Conservation (phyloP, 306 rosid species). For the Phaseolus lunatus region DNA sequence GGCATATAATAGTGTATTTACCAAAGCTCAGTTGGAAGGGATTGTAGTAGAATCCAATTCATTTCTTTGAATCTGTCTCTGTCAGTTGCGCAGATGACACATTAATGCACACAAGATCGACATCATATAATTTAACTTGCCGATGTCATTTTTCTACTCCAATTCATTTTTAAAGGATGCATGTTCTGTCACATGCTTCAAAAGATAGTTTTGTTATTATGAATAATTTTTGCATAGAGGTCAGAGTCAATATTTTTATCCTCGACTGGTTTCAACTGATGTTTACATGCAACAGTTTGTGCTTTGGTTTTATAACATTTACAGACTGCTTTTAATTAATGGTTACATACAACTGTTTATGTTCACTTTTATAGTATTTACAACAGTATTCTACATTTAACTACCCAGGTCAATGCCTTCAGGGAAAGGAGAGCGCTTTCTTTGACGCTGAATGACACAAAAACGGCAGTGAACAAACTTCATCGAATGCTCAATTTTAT, state of each 20-base stretch:
- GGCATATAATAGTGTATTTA: background rate
- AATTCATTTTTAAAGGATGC: conserved; percentile 1
- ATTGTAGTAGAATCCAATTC: conserved; percentile 1
- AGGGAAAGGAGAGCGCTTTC: conserved; percentile 97
- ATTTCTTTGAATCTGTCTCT: conserved; percentile 17
- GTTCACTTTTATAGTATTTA: conserved; percentile 9
- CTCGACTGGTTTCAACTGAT: conserved; percentile 19
- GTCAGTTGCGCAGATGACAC: background rate
- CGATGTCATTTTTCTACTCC: background rate
- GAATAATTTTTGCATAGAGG: conserved; percentile 10
- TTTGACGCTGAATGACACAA: conserved; percentile 90
- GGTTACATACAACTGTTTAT: conserved; percentile 2
- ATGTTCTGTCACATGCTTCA: conserved; percentile 14
- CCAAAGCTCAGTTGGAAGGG: background rate
- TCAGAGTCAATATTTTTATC: conserved; percentile 19
- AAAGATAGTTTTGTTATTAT: background rate
- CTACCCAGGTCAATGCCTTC: conserved; percentile 79
- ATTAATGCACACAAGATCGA: background rate
- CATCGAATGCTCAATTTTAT: conserved; percentile 74
- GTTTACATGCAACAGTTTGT: conserved; percentile 10
- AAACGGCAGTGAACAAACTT: conserved; percentile 93
- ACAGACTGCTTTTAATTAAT: conserved; percentile 7
- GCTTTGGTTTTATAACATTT: background rate
- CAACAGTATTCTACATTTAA: conserved; percentile 16
- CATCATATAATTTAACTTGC: background rate